phyloP scores from a whole-genome alignment of 257 asterid genomes.

The Jasminum sambac region DNA sequence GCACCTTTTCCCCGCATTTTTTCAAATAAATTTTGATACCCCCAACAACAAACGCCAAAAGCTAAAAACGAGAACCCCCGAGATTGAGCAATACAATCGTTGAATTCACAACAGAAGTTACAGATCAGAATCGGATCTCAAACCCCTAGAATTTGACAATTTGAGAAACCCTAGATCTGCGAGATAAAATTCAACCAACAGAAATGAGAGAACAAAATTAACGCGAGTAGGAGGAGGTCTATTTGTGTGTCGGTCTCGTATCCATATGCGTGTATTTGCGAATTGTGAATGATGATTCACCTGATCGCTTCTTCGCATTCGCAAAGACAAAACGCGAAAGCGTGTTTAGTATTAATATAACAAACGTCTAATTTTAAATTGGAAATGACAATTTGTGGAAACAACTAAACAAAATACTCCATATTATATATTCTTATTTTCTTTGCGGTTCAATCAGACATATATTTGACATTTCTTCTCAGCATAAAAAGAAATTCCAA shows the following conservation, averaged over 20 bases:
- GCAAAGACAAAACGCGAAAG: too few relatives aligned
- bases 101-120: not conserved
- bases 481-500: too few relatives aligned
- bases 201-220: not conserved
- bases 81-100: not conserved
- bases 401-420: too few relatives aligned
- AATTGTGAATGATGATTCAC: too few relatives aligned
- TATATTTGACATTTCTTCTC: too few relatives aligned
- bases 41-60: not conserved
- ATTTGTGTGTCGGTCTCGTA: not conserved
- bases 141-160: constrained; percentile 29
- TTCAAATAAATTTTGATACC: constrained; percentile 21
- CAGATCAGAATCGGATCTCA: constrained; percentile 29
- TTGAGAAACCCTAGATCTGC: constrained; percentile 44
- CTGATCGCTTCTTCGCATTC: too few relatives aligned
- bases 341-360: too few relatives aligned
- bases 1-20: constrained; percentile 65
- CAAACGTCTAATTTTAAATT: too few relatives aligned
- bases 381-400: too few relatives aligned
- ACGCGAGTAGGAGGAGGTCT: not conserved
- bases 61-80: not conserved
- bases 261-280: not conserved
- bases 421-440: too few relatives aligned
- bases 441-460: too few relatives aligned
- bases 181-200: constrained; percentile 22